These are phyloP conservation scores for Trichoderma reesei DNA, from an alignment of 495 filamentous ascomycete genomes.

Conservation along the genomic window DNA sequence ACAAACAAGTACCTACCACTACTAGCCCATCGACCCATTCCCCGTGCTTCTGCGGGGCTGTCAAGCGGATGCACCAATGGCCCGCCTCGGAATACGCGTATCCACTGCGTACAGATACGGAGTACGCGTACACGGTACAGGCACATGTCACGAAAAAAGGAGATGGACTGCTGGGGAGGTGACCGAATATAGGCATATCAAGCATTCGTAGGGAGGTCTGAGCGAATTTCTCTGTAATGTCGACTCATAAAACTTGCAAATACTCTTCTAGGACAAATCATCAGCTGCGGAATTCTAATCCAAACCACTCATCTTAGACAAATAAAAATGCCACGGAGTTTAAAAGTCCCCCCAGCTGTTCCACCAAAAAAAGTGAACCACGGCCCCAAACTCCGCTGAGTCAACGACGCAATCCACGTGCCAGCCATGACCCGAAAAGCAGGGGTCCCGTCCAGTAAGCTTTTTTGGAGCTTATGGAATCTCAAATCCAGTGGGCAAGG, in stretches of 20 bases:
- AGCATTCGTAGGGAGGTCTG: too few species aligned
- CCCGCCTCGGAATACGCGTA: not conserved
- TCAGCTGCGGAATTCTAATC: too few species aligned
- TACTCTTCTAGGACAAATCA: too few species aligned
- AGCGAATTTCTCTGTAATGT: too few species aligned
- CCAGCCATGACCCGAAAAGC: not conserved
- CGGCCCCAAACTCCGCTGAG: not conserved
- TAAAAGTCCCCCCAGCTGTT: too few species aligned
- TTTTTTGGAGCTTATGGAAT: not conserved
- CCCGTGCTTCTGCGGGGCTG: not conserved
- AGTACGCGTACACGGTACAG: too few species aligned
- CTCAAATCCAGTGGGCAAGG: not conserved
- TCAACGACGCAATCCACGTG: not conserved
- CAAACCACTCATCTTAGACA: too few species aligned
- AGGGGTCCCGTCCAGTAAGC: constrained; percentile 6
- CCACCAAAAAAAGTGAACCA: too few species aligned
- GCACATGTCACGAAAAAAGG: not conserved
- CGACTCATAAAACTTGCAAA: too few species aligned
- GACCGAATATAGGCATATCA: too few species aligned
- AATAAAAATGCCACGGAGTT: too few species aligned
- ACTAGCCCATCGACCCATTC: not conserved
- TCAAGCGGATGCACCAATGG: not conserved
- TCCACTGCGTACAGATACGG: not conserved
- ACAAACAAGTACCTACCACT: not conserved
- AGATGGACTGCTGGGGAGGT: too few species aligned